Evolutionary conservation across 176 grass and related monocot species (phyloP).

Genomic region (Aegilops bicornis): DNA sequence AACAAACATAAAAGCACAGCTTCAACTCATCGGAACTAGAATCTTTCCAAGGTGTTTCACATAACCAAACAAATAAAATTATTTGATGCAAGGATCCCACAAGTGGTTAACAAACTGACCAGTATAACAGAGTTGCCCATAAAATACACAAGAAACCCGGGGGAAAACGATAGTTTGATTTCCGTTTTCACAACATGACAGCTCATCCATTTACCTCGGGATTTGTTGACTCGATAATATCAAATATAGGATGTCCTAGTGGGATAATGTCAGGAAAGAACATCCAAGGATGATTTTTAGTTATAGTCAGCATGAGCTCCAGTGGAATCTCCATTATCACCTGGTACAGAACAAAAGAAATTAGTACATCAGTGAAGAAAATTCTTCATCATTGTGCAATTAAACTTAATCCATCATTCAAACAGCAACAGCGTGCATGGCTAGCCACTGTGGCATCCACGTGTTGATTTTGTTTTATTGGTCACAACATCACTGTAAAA

Average conservation of each 20-base stretch:
- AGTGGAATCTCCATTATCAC: slow-evolving; percentile 96
- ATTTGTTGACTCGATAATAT: slow-evolving; percentile 91
- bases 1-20: neutral
- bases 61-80: neutral
- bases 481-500: neutral
- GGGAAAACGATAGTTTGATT: neutral
- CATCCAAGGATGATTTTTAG: slow-evolving; percentile 90
- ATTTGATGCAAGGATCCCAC: neutral
- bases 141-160: slow-evolving; percentile 2
- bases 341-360: slow-evolving; percentile 36
- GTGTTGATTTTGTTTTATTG: neutral
- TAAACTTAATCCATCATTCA: neutral
- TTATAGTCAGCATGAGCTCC: slow-evolving; percentile 92
- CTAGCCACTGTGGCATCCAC: neutral
- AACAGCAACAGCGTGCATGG: neutral
- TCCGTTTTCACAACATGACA: neutral
- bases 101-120: neutral
- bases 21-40: neutral
- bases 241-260: slow-evolving; percentile 88
- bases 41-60: neutral
- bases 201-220: slow-evolving; percentile 67
- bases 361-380: neutral
- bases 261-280: slow-evolving; percentile 95
- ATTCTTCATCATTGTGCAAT: neutral
- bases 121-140: neutral